A percentile compares a stretch with the other conserved stretches of the same genome.
Conservation (phyloP, 2,329 filamentous ascomycete genomes). For the Trichoderma arundinaceum region DNA sequence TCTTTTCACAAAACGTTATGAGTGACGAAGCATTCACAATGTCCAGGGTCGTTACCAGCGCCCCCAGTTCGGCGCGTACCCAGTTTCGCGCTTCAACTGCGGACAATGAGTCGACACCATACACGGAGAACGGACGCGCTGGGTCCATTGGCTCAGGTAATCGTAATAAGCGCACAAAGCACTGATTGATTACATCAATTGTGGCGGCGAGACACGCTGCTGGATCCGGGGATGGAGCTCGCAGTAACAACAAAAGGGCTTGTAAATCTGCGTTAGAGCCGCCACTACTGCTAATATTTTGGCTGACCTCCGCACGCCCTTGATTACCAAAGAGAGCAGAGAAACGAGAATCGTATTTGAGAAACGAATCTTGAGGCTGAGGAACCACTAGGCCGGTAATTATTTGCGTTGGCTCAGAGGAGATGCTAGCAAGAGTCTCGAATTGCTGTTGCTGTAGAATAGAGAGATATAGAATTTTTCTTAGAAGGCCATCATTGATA, state of each 20-base stretch:
- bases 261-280: no score
- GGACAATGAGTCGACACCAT: conserved; percentile 38
- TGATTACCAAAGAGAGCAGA: neutral
- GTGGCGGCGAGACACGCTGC: neutral
- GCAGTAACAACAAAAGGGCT: neutral
- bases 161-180: neutral
- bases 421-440: neutral
- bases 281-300: neutral
- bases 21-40: neutral
- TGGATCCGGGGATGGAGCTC: neutral
- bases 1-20: neutral
- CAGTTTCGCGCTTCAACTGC: conserved; percentile 38
- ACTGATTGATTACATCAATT: neutral
- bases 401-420: neutral
- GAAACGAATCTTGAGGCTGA: neutral
- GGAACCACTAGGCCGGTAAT: neutral
- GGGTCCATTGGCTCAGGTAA: conserved; percentile 33
- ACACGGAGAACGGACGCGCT: conserved; percentile 30
- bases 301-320: neutral
- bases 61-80: conserved; percentile 17
- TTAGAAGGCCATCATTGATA: neutral
- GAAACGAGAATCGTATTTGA: neutral
- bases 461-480: neutral
- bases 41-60: conserved; percentile 14
- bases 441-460: conserved; percentile 4